Conservation (phyloP, 2,329 filamentous ascomycete species). For the Thermoascus crustaceus region DNA sequence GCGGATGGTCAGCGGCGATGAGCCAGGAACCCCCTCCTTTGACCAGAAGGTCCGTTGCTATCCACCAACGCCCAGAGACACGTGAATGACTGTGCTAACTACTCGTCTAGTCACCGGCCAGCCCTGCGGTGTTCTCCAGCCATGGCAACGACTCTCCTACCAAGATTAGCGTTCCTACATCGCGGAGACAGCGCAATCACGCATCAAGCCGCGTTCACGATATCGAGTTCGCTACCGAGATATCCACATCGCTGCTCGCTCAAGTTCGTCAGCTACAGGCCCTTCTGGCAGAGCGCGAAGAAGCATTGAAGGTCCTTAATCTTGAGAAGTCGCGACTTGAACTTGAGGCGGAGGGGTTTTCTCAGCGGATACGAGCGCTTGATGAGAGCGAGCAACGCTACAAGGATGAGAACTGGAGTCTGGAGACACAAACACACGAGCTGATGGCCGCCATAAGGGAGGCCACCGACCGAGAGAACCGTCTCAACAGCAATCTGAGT, state of each 20-base stretch:
- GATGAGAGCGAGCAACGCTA: constrained; percentile 94
- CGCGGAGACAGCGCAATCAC: constrained; percentile 83
- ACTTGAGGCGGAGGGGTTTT: constrained; percentile 68
- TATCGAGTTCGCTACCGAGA: constrained; percentile 96
- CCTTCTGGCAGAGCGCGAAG: constrained; percentile 78
- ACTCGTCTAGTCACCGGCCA: constrained; percentile 55
- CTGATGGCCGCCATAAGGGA: constrained; percentile 66
- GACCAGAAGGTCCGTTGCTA: constrained; percentile 41
- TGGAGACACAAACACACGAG: constrained; percentile 88
- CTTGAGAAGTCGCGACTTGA: constrained; percentile 72
- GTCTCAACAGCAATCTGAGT: constrained; percentile 65
- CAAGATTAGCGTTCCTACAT: constrained; percentile 79
- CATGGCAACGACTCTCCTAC: constrained; percentile 79
- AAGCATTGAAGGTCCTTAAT: constrained; percentile 66
- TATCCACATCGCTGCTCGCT: constrained; percentile 87
- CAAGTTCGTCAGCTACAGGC: constrained; percentile 87
- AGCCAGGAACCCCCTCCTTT: constrained; percentile 41
- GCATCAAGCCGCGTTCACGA: constrained; percentile 82
- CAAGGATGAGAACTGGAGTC: constrained; percentile 97
- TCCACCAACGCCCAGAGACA: too few relatives aligned
- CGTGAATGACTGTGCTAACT: constrained; percentile 1
- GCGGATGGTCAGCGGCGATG: constrained; percentile 62
- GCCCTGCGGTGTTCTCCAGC: constrained; percentile 71
- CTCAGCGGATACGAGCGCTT: constrained; percentile 69
- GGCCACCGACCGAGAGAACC: constrained; percentile 72